Percentiles rank a stretch among this genome's conserved stretches.
These are phyloP conservation scores for Teratosphaeria gauchensis DNA, from an alignment of 2,329 filamentous ascomycete genomes.

Conservation along the genomic window DNA sequence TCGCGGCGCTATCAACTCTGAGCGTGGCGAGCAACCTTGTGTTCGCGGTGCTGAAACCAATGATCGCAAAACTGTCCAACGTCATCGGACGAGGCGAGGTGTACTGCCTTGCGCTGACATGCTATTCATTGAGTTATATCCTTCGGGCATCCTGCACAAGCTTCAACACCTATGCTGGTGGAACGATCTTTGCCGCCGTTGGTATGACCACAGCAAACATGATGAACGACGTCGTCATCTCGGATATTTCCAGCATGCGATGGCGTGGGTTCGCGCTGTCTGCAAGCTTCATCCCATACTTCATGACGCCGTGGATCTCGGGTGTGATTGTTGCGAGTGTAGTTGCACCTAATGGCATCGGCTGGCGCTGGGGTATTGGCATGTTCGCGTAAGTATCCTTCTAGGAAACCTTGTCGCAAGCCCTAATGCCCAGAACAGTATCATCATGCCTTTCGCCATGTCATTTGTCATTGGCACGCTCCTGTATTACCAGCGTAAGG, in stretches of 20 bases:
- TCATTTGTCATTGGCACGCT: conserved; percentile 30
- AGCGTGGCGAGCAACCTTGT: conserved; percentile 31
- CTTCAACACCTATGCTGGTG: conserved; percentile 30
- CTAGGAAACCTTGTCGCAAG: background rate
- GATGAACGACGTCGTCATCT: conserved; percentile 34
- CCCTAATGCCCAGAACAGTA: conserved; percentile 4
- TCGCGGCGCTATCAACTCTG: conserved; percentile 17
- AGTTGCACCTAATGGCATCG: conserved; percentile 25
- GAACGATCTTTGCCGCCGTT: conserved; percentile 28
- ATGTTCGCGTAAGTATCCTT: conserved; percentile 27
- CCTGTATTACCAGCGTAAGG: conserved; percentile 28
- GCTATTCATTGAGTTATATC: conserved; percentile 31
- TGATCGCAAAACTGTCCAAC: conserved; percentile 35
- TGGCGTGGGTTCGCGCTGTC: conserved; percentile 32
- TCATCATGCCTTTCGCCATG: conserved; percentile 32
- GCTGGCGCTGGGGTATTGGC: conserved; percentile 38
- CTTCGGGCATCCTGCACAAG: conserved; percentile 28
- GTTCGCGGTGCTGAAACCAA: conserved; percentile 32
- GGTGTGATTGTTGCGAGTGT: conserved; percentile 34
- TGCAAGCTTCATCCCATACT: conserved; percentile 31
- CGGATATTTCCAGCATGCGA: conserved; percentile 33
- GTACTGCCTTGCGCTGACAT: conserved; percentile 26
- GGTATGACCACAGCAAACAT: conserved; percentile 33
- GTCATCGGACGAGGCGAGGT: conserved; percentile 33
- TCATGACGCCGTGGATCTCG: conserved; percentile 33